phyloP scores from a whole-genome alignment of 73 alveolate species.

The Blepharisma stoltei region DNA sequence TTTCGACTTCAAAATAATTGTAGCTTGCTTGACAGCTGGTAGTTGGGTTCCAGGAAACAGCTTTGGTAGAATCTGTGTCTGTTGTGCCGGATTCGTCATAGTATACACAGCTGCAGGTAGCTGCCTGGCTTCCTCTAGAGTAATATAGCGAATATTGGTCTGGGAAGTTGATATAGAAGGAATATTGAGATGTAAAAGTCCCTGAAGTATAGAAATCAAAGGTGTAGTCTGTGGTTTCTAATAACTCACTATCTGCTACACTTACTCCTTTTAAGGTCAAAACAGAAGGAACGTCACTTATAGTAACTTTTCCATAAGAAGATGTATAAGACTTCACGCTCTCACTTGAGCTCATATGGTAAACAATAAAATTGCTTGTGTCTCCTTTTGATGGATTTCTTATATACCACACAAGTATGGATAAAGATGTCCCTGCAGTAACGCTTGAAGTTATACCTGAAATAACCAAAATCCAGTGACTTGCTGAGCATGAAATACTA shows the following conservation, averaged over 20 bases:
- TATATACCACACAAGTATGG: not conserved
- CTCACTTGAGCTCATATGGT: not conserved
- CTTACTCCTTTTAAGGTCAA: not conserved
- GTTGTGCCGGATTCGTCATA: not conserved
- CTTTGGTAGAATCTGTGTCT: not conserved
- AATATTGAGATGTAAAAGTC: not conserved
- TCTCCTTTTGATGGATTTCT: not conserved
- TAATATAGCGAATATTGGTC: not conserved
- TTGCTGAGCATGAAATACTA: not conserved
- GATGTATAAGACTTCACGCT: not conserved
- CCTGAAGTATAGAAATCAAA: not conserved
- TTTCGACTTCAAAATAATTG: not conserved
- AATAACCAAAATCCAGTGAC: constrained; percentile 3
- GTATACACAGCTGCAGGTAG: not conserved
- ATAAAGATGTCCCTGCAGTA: not conserved
- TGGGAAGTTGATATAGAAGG: not conserved
- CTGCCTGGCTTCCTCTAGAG: not conserved
- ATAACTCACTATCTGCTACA: not conserved
- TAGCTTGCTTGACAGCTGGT: not conserved
- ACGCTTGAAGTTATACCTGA: not conserved
- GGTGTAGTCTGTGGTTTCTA: constrained; percentile 19
- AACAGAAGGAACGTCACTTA: not conserved
- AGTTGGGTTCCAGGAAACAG: not conserved
- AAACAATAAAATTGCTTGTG: not conserved
- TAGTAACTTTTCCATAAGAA: not conserved